These are phyloP conservation scores for Cardiosporidium cionae DNA, from an alignment of 169 alveolate species.

Conservation along the genomic window DNA sequence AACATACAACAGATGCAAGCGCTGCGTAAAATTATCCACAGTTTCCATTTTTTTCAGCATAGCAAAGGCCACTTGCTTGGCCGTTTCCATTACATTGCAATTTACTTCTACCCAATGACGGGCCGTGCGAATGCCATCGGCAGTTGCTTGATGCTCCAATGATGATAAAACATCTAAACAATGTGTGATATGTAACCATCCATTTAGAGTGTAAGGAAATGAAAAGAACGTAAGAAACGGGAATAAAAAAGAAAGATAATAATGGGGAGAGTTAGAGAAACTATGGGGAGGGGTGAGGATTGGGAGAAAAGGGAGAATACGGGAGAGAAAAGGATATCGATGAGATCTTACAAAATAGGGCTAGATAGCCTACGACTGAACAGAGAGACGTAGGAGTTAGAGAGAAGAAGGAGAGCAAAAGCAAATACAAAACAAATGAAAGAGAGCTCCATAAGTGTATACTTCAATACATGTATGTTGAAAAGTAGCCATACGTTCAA, in stretches of 20 bases:
- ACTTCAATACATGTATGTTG: no score
- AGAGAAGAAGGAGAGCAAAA: no score
- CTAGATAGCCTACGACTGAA: no score
- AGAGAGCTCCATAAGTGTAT: no score
- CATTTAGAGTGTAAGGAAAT: no score
- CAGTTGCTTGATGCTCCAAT: background rate
- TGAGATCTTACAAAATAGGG: no score
- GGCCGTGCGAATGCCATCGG: background rate
- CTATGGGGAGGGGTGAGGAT: background rate
- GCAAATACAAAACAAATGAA: no score
- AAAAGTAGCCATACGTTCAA: no score
- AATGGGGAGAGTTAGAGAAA: background rate
- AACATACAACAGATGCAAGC: background rate
- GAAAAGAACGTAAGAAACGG: background rate
- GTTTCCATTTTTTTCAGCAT: background rate
- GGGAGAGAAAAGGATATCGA: no score
- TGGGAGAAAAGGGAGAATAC: no score
- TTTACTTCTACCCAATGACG: background rate
- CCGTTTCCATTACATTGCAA: background rate
- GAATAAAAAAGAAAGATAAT: background rate
- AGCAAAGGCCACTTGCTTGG: background rate
- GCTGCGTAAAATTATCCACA: background rate
- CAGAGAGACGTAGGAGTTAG: no score
- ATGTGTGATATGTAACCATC: background rate
- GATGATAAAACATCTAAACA: background rate